A percentile compares a stretch with the other conserved stretches of the same genome.
Evolutionary conservation across 2,329 filamentous ascomycete species (phyloP).

Genomic region (Alternaria conjuncta): DNA sequence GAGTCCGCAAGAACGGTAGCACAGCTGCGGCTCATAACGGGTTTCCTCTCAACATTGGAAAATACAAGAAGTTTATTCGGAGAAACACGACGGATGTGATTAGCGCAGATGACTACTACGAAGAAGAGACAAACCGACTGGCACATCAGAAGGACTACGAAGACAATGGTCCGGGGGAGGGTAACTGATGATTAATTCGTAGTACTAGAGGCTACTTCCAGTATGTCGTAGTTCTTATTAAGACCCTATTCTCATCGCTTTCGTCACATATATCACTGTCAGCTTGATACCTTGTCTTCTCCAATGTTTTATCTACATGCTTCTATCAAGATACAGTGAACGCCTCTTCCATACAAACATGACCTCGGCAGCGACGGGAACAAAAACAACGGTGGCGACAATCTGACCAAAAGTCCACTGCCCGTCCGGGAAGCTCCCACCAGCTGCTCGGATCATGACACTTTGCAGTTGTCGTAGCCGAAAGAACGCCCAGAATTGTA

Average conservation of each 20-base stretch:
- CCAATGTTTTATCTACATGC: neutral
- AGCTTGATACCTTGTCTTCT: neutral
- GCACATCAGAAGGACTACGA: neutral
- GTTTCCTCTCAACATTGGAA: slow-evolving; percentile 21
- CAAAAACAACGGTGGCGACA: slow-evolving; percentile 23
- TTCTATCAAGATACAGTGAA: neutral
- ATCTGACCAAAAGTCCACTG: slow-evolving; percentile 34
- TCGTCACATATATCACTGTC: neutral
- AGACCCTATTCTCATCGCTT: neutral
- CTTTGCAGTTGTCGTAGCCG: slow-evolving; percentile 22
- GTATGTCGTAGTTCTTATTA: neutral
- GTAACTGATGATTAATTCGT: no score
- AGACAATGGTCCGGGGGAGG: neutral
- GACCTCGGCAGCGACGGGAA: slow-evolving; percentile 22
- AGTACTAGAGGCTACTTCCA: no score
- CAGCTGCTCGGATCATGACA: slow-evolving; percentile 15
- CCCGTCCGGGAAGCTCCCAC: slow-evolving; percentile 16
- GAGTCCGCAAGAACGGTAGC: slow-evolving; percentile 10
- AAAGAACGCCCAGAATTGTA: slow-evolving; percentile 29
- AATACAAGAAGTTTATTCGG: slow-evolving; percentile 8
- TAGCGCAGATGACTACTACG: neutral
- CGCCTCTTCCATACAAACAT: neutral
- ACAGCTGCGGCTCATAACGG: slow-evolving; percentile 14
- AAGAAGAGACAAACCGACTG: slow-evolving; percentile 1
- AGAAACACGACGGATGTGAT: neutral